A percentile compares a stretch with the other conserved stretches of the same genome.
phyloP scores from a whole-genome alignment of 169 alveolate genomes.

The Plasmodium reichenowi region DNA sequence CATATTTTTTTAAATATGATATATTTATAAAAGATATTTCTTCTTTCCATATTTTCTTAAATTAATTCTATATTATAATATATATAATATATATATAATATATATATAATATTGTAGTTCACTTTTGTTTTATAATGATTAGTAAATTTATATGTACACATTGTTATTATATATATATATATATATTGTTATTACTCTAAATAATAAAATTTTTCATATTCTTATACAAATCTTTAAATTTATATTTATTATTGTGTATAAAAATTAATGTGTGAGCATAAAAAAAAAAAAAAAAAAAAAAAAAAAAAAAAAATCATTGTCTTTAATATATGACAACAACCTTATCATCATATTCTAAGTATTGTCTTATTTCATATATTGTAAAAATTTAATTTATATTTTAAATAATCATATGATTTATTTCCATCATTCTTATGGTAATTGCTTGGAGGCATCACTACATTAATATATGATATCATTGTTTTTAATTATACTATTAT shows the following conservation, averaged over 20 bases:
- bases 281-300: background rate
- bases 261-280: constrained; percentile 54
- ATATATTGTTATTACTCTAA: background rate
- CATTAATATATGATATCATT: background rate
- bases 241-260: constrained; percentile 44
- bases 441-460: background rate
- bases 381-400: background rate
- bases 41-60: constrained; percentile 14
- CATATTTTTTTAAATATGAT: constrained; percentile 50
- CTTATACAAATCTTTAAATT: constrained; percentile 30
- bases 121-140: constrained; percentile 8
- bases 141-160: constrained; percentile 38
- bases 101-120: constrained; percentile 28
- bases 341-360: constrained; percentile 4
- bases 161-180: constrained; percentile 24
- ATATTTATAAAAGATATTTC: background rate
- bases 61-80: background rate
- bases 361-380: background rate
- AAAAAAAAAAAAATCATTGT: constrained; percentile 39
- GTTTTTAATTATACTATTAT: background rate
- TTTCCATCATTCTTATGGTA: background rate
- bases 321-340: constrained; percentile 38
- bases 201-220: constrained; percentile 38
- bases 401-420: background rate
- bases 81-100: constrained; percentile 27